Conservation (phyloP, 306 rosid genomes). For the Cotoneaster glaucophyllus region DNA sequence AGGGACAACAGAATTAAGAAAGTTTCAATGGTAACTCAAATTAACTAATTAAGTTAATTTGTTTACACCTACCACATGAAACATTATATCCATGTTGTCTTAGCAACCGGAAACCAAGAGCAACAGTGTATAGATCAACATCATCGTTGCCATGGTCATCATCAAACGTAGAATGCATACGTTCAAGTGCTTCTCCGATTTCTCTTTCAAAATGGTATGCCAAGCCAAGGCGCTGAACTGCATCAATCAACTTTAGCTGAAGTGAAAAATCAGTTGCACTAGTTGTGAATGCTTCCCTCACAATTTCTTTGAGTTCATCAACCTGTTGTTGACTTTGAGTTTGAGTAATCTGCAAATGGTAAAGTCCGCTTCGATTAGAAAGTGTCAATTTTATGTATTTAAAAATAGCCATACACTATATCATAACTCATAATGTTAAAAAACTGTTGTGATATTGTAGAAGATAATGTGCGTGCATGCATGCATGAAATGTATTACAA, state of each 20-base stretch:
- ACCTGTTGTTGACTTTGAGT: background rate
- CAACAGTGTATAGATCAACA: slow-evolving; percentile 11
- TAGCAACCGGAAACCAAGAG: slow-evolving; percentile 39
- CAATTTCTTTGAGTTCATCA: slow-evolving; percentile 21
- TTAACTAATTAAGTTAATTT: no score
- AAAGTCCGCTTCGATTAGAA: no score
- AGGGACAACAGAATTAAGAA: no score
- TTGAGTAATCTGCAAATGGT: background rate
- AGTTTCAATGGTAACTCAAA: no score
- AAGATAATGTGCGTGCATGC: no score
- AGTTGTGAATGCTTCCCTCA: slow-evolving; percentile 10
- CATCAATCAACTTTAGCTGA: slow-evolving; percentile 20
- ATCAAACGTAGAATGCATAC: background rate
- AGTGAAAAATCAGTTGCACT: background rate
- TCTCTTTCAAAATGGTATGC: slow-evolving; percentile 37
- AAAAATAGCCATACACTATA: no score
- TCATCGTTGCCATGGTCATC: background rate
- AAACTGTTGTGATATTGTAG: no score
- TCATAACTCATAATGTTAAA: no score
- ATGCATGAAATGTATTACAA: background rate
- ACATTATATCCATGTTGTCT: slow-evolving; percentile 33
- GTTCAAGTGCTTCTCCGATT: slow-evolving; percentile 14
- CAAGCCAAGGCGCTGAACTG: slow-evolving; percentile 23
- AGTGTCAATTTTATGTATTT: no score
- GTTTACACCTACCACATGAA: slow-evolving; percentile 18